These are phyloP conservation scores for Saccharomyces hybrid DNA, from an alignment of 1,139 yeast genomes.

Conservation along the genomic window DNA sequence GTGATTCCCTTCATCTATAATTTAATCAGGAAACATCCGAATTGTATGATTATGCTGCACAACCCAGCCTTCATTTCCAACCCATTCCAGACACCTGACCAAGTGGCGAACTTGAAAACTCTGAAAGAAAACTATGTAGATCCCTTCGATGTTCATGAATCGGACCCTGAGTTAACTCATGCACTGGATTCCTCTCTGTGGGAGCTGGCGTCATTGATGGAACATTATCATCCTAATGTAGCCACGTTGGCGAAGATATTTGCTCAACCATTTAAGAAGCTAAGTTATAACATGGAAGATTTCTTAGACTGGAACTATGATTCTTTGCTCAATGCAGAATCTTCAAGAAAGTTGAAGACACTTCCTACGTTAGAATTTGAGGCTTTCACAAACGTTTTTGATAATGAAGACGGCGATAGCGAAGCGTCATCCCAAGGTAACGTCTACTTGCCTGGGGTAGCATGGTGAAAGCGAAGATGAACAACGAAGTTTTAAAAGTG, in stretches of 20 bases:
- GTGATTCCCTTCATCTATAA: conserved; percentile 89
- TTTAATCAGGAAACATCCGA: conserved; percentile 80
- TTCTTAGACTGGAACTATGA: conserved; percentile 86
- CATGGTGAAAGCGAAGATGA: conserved; percentile 17
- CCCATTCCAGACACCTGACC: conserved; percentile 25
- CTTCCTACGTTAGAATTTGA: conserved; percentile 80
- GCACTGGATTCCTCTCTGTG: conserved; percentile 85
- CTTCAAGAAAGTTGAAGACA: conserved; percentile 57
- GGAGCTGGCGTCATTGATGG: conserved; percentile 76
- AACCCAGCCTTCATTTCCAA: conserved; percentile 27
- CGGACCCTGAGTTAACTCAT: conserved; percentile 67
- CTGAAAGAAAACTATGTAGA: conserved; percentile 42
- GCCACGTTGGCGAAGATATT: conserved; percentile 86
- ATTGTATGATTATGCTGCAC: conserved; percentile 87
- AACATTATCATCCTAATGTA: conserved; percentile 94
- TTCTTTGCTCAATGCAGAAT: conserved; percentile 68
- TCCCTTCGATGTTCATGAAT: conserved; percentile 56
- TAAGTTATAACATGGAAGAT: conserved; percentile 83
- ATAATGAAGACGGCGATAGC: conserved; percentile 4
- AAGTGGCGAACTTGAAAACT: conserved; percentile 24
- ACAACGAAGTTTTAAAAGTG: not conserved
- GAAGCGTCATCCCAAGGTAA: conserved; percentile 1
- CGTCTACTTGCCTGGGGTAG: conserved; percentile 18
- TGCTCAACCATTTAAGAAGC: conserved; percentile 83
- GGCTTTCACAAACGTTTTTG: conserved; percentile 17